Evolutionary conservation across 169 alveolate genomes (phyloP).

Genomic region (Plasmodium adleri): DNA sequence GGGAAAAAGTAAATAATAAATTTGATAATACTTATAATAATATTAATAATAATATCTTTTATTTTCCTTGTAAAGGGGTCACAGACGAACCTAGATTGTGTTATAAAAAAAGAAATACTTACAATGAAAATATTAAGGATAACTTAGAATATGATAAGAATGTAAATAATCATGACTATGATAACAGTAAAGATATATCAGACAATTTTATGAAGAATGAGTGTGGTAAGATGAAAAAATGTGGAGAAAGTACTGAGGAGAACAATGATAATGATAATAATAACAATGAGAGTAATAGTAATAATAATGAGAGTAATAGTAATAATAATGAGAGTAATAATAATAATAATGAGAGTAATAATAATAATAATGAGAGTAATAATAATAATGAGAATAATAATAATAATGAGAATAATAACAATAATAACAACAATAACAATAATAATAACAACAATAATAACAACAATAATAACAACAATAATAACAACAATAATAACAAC

Average conservation of each 20-base stretch:
- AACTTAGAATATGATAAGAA: background rate
- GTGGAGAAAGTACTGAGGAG: background rate
- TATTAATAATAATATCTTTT: background rate
- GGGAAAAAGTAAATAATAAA: background rate
- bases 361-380: background rate
- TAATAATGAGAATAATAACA: background rate
- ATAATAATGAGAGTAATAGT: background rate
- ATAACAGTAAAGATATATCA: background rate
- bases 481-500: background rate
- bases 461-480: background rate
- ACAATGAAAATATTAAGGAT: background rate
- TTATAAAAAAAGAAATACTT: too few species aligned
- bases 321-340: background rate
- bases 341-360: conserved; percentile 2
- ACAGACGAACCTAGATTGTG: too few species aligned
- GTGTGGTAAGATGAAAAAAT: background rate
- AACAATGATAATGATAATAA: background rate
- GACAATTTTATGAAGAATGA: background rate
- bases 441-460: background rate
- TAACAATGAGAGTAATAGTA: background rate
- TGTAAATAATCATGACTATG: background rate
- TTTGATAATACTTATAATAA: background rate
- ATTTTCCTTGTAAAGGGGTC: too few species aligned
- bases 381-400: background rate
- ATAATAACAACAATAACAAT: background rate